phyloP scores from a whole-genome alignment of 148 eudicot genomes.

The Simmondsia chinensis region DNA sequence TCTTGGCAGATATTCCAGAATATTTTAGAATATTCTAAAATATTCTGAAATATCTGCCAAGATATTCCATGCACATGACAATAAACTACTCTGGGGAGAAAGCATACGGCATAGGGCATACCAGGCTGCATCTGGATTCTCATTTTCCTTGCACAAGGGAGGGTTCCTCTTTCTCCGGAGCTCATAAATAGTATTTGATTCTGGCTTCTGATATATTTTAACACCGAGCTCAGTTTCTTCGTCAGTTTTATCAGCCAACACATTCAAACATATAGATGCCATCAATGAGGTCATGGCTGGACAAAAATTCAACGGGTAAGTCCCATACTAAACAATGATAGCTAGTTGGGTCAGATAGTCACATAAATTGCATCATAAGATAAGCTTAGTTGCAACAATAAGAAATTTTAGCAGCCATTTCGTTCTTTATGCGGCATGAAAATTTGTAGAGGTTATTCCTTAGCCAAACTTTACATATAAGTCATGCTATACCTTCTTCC shows the following conservation, averaged over 20 bases:
- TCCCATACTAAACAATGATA: neutral
- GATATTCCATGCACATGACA: too few relatives aligned
- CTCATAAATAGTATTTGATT: slow-evolving; percentile 63
- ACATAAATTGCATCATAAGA: too few relatives aligned
- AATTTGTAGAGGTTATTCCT: too few relatives aligned
- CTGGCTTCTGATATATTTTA: slow-evolving; percentile 89
- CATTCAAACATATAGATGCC: slow-evolving; percentile 89
- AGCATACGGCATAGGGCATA: slow-evolving; percentile 20
- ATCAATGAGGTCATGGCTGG: slow-evolving; percentile 70
- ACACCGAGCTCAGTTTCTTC: slow-evolving; percentile 74
- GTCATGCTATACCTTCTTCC: slow-evolving; percentile 68
- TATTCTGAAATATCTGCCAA: too few relatives aligned
- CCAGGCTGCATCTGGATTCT: slow-evolving; percentile 96
- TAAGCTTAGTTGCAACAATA: too few relatives aligned
- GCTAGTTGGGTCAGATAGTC: too few relatives aligned
- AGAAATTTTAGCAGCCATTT: too few relatives aligned
- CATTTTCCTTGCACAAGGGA: slow-evolving; percentile 79
- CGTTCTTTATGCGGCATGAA: too few relatives aligned
- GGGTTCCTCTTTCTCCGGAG: slow-evolving; percentile 80
- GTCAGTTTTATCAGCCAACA: slow-evolving; percentile 84
- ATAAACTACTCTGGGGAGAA: too few relatives aligned
- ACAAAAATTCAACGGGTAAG: slow-evolving; percentile 10
- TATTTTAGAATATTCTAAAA: too few relatives aligned
- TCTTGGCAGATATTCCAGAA: too few relatives aligned
- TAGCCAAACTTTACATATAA: too few relatives aligned